Base-by-base conservation (phyloP, 140 eudicot genomes). In the Erigeron philadelphicus region DNA sequence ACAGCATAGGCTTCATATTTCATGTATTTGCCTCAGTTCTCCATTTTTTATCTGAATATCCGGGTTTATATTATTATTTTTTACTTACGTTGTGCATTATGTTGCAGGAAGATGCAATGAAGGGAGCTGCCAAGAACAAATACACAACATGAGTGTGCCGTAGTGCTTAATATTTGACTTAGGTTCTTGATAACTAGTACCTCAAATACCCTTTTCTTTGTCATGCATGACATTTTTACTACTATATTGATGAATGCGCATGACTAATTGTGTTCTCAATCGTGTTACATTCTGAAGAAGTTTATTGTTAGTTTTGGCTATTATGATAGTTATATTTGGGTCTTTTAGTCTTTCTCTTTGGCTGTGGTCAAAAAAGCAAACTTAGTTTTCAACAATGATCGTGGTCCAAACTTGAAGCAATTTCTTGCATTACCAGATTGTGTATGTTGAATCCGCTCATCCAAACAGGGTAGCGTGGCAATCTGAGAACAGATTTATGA, bases 21-120 rank as follows among this genome's bases (percentile, higher is more conserved):
- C 96, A 88, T 78, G 97, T 85, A 84, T 70, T 64, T 21, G 12
- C 18, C 49, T 45, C 53, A n/a, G 43, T 21, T 76, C 11, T 17
- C 18, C 31, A 72, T 17, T 43, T 62, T 65, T 4, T 41, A 48
- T 19, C 18, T 4, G 56, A 67, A 45, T 73, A 9, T 31, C 15
- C 42, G 65, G 66, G 17, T 1, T 3, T 44, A 9, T 1, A 11
- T 42, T 42, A 3, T 57, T 46, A 6, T 8, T 7, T 9, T 54
- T 59, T 16, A 40, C 58, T 77, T 11, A 41, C 11, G 15, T 45
- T 61, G 23, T 64, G 55, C 13, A 0, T 83, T 47, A 54, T 75
- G n/a, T 52, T 82, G 70, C 79, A 87, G 95, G 97, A 85, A 5
- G 97, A 90, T 73, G 93, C 95, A 16, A 71, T 31, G 81, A 79